A percentile compares a stretch with the other conserved stretches of the same genome.
These are phyloP conservation scores for Boletus tomentosulus DNA, from an alignment of 768 basidiomycete species.

Conservation along the genomic window DNA sequence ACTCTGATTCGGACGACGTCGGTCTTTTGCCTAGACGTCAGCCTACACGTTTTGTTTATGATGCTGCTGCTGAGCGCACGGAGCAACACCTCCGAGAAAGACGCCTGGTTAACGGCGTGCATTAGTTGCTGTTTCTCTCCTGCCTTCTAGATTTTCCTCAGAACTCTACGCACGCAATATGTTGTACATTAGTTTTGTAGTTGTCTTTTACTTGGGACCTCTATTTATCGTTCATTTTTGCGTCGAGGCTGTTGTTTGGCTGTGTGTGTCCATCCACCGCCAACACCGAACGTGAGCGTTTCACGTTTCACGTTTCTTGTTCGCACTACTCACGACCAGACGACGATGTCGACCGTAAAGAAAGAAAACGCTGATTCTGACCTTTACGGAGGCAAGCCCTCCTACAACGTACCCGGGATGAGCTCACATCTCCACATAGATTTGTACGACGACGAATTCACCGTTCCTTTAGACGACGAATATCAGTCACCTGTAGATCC, in stretches of 20 bases:
- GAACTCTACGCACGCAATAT: slow-evolving; percentile 15
- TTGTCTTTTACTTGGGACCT: slow-evolving; percentile 10
- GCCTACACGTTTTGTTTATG: slow-evolving; percentile 78
- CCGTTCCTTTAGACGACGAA: slow-evolving; percentile 31
- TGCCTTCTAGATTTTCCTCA: slow-evolving; percentile 7
- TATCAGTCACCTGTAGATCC: slow-evolving; percentile 26
- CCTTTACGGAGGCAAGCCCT: slow-evolving; percentile 43
- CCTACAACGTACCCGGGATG: not conserved
- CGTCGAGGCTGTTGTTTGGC: slow-evolving; percentile 23
- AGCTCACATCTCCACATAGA: slow-evolving; percentile 32
- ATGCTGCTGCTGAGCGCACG: slow-evolving; percentile 83
- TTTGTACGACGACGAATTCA: slow-evolving; percentile 49
- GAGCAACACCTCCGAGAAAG: slow-evolving; percentile 53
- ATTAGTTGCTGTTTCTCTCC: slow-evolving; percentile 27
- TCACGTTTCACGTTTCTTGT: not conserved
- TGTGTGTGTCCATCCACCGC: slow-evolving; percentile 9
- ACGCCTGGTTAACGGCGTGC: slow-evolving; percentile 42
- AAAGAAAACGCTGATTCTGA: slow-evolving; percentile 37
- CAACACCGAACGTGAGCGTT: not conserved
- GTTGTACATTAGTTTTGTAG: slow-evolving; percentile 26
- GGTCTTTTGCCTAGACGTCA: slow-evolving; percentile 36
- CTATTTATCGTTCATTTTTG: slow-evolving; percentile 21
- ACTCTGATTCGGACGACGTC: slow-evolving; percentile 51
- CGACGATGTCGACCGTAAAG: slow-evolving; percentile 21
- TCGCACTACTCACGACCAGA: not conserved